Conservation (phyloP, 768 basidiomycete genomes). For the Podaxis rugospora region DNA sequence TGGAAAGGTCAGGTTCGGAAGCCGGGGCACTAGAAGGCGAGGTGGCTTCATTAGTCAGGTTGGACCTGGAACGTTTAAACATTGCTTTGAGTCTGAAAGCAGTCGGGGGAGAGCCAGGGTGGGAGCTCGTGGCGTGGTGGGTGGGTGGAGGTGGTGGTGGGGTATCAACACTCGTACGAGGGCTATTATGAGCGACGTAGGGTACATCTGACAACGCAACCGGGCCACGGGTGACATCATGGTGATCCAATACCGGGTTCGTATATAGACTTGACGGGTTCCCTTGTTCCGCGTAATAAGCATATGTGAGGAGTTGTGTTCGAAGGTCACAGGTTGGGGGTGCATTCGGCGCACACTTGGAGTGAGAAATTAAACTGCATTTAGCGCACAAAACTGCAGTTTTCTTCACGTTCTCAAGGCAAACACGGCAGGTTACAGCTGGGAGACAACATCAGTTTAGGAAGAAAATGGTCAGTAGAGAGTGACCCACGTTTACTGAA, state of each 20-base stretch:
- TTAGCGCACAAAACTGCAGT: slow-evolving; percentile 83
- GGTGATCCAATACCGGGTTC: slow-evolving; percentile 43
- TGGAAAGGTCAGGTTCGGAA: slow-evolving; percentile 4
- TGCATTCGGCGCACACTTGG: slow-evolving; percentile 68
- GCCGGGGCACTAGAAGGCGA: slow-evolving; percentile 23
- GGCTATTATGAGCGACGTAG: slow-evolving; percentile 37
- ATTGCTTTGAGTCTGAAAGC: slow-evolving; percentile 63
- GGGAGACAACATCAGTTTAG: slow-evolving; percentile 12
- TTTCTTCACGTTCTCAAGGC: slow-evolving; percentile 75
- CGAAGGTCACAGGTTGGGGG: slow-evolving; percentile 81
- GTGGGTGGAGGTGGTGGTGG: slow-evolving; percentile 25
- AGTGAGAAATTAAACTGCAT: slow-evolving; percentile 86
- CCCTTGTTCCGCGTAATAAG: slow-evolving; percentile 72
- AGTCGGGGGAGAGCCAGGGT: slow-evolving; percentile 41
- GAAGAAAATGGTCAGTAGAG: slow-evolving; percentile 9
- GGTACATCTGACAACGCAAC: slow-evolving; percentile 56
- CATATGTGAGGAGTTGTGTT: slow-evolving; percentile 72
- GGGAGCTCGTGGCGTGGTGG: slow-evolving; percentile 14
- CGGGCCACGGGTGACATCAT: slow-evolving; percentile 34
- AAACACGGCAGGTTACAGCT: slow-evolving; percentile 90
- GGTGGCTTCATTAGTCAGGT: slow-evolving; percentile 33
- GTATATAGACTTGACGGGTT: slow-evolving; percentile 49
- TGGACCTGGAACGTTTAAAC: slow-evolving; percentile 64
- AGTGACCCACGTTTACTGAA: slow-evolving; percentile 80
- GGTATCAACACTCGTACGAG: slow-evolving; percentile 46